Evolutionary conservation across 2,329 filamentous ascomycete species (phyloP).

Genomic region (Hymenoscyphus linearis): DNA sequence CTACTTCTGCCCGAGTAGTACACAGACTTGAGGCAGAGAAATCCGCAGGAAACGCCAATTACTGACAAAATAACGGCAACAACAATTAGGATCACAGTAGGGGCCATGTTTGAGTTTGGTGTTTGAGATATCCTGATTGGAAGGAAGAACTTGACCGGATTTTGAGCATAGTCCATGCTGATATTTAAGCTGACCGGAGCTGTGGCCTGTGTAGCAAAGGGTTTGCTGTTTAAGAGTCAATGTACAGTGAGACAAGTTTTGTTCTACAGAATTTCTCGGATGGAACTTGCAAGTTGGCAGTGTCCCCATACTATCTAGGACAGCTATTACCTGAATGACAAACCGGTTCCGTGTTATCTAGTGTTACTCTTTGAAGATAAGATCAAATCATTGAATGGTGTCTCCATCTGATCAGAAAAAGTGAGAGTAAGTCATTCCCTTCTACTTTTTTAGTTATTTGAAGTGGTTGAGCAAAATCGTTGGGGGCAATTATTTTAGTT

Average conservation of each 20-base stretch:
- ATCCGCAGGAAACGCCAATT: background rate
- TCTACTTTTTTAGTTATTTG: too few relatives aligned
- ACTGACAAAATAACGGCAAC: background rate
- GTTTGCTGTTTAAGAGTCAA: background rate
- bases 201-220: background rate
- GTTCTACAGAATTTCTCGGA: background rate
- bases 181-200: background rate
- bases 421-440: too few relatives aligned
- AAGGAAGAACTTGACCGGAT: background rate
- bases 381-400: too few relatives aligned
- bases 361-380: background rate
- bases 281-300: background rate
- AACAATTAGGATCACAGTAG: background rate
- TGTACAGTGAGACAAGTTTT: background rate
- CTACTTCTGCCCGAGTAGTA: background rate
- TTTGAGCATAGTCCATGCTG: background rate
- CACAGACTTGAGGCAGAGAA: background rate
- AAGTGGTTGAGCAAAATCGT: too few relatives aligned
- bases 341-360: background rate
- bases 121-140: background rate
- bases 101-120: background rate
- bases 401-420: too few relatives aligned
- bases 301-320: background rate
- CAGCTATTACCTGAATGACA: background rate
- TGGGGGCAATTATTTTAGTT: too few relatives aligned